Percentiles rank a stretch among this genome's conserved stretches.
Evolutionary conservation across 2,329 filamentous ascomycete species (phyloP).

Genomic region (Colletotrichum shisoi): DNA sequence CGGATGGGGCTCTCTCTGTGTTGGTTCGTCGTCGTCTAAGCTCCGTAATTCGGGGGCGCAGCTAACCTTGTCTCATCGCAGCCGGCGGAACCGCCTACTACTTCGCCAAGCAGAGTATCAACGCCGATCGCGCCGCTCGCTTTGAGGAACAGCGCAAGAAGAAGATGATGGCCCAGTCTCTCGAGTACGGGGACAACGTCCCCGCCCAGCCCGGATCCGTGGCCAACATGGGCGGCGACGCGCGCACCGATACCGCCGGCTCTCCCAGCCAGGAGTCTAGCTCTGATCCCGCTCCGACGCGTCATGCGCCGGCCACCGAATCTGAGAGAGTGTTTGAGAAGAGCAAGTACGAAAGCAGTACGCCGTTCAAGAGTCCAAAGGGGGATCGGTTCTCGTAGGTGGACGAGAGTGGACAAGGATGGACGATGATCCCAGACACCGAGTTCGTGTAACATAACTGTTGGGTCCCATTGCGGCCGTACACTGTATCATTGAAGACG

Average conservation of each 20-base stretch:
- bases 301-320: conserved; percentile 78
- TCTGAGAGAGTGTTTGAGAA: conserved; percentile 73
- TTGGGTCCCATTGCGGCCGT: conserved; percentile 11
- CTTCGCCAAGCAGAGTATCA: conserved; percentile 94
- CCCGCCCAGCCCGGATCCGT: conserved; percentile 48
- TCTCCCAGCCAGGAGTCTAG: conserved; percentile 77
- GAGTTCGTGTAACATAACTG: conserved; percentile 33
- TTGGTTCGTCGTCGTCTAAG: conserved; percentile 64
- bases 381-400: conserved; percentile 81
- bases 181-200: conserved; percentile 58
- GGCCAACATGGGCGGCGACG: conserved; percentile 56
- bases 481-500: conserved; percentile 32
- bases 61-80: conserved; percentile 47
- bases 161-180: conserved; percentile 65
- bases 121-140: conserved; percentile 80
- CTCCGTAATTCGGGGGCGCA: conserved; percentile 32
- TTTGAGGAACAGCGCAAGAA: conserved; percentile 72
- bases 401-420: background rate
- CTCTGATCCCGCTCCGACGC: conserved; percentile 83
- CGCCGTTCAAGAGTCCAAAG: conserved; percentile 78
- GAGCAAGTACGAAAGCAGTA: conserved; percentile 86
- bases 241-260: conserved; percentile 65
- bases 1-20: conserved; percentile 89
- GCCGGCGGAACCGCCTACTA: conserved; percentile 92
- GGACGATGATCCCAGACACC: background rate